Evolutionary conservation across 2,329 filamentous ascomycete species (phyloP), one percentile per base, ranked within the genome.

Genomic region (Monilinia fructicola): DNA sequence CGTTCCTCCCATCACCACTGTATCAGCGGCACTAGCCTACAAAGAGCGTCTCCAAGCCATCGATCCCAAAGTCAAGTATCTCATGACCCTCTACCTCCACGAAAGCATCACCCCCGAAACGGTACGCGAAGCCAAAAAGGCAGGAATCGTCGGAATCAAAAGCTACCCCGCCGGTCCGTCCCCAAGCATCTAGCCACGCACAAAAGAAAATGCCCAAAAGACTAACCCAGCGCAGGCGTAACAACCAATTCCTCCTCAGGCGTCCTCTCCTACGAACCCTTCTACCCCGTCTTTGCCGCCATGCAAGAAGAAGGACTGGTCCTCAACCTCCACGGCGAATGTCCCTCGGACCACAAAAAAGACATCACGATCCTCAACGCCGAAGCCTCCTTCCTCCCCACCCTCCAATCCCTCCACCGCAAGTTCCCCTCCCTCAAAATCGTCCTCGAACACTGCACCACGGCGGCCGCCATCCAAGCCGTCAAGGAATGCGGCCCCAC

Each of bases 271-370:
- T 85, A 91, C 73, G 85, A 87, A 68, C 79, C 82, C 40, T 93
- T 91, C 79, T 90, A 90, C 76, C 85, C 87, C 16, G 89, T 93
- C 23, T 96, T 97, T 75, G 85, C 84, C 23, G 90, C 91, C 72
- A 97, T 97, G 93, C 90, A 97, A 76, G 80, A 87, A 67, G 85
- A 93, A 71, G 87, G 88, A 71, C 81, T 96, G 74, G 84, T 95
- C n/a, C 83, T 96, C 54, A 97, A 97, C 79, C 82, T 97, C 23
- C 93, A 97, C 77, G 93, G 93, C 71, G 93, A 97, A 79, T 86
- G 89, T 16, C 88, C 79, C 21, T 76, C 75, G 23, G 73, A 76
- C 55, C 71, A 71, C 9, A 72, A 75, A 38, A 67, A 64, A 14
- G 28, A 63, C 38, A 66, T 62, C 55, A 76, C 46, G 9, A 78